Percentiles rank a stretch among this genome's conserved stretches.
Evolutionary conservation across 2,329 filamentous ascomycete genomes (phyloP).

Genomic region (Aspergillus sp.): DNA sequence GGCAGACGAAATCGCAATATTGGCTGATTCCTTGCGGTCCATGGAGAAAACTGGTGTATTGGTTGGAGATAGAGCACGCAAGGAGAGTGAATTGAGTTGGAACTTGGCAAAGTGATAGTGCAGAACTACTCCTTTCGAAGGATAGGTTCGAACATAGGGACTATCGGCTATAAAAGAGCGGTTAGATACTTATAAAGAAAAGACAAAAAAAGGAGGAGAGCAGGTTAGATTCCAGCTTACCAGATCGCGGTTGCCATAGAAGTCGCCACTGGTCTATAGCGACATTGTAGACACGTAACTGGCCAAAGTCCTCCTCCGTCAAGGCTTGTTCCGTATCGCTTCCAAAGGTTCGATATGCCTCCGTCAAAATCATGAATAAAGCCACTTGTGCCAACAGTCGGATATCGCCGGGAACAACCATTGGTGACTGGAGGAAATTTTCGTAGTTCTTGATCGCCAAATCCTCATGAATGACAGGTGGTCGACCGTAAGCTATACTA

Average conservation of each 20-base stretch:
- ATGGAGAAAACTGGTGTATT: slow-evolving; percentile 45
- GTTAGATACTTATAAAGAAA: neutral
- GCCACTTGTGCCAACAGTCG: slow-evolving; percentile 60
- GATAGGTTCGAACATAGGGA: slow-evolving; percentile 49
- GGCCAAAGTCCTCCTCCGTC: slow-evolving; percentile 52
- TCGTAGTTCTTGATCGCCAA: slow-evolving; percentile 59
- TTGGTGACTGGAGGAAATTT: slow-evolving; percentile 53
- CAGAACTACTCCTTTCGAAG: slow-evolving; percentile 51
- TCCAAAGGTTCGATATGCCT: slow-evolving; percentile 57
- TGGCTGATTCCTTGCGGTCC: slow-evolving; percentile 46
- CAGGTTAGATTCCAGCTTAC: slow-evolving; percentile 28
- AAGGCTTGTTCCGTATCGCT: slow-evolving; percentile 55
- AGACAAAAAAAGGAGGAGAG: neutral
- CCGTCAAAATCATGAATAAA: slow-evolving; percentile 59
- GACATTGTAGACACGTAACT: slow-evolving; percentile 49
- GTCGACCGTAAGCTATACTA: slow-evolving; percentile 61
- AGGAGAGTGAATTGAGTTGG: slow-evolving; percentile 49
- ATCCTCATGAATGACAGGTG: slow-evolving; percentile 60
- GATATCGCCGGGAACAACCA: slow-evolving; percentile 56
- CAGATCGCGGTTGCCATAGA: slow-evolving; percentile 48
- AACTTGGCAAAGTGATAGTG: slow-evolving; percentile 57
- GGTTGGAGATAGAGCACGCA: slow-evolving; percentile 43
- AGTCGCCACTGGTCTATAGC: slow-evolving; percentile 54
- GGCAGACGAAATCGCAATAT: slow-evolving; percentile 49
- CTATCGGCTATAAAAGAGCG: slow-evolving; percentile 35